Conservation (phyloP, 73 alveolate genomes). For the Breviolum minutum region DNA sequence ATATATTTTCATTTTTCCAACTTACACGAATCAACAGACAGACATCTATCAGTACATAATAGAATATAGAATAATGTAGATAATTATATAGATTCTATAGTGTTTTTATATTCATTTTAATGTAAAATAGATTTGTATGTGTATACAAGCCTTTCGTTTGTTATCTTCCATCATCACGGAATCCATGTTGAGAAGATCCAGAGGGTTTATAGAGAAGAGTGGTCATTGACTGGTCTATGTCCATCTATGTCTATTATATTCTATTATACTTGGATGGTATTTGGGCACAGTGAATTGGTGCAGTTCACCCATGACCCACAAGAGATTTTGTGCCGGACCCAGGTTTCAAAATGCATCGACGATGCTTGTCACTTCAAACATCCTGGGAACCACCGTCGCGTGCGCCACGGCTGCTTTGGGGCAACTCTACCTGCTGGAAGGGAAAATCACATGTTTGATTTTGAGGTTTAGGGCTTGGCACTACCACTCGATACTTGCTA, state of each 20-base stretch:
- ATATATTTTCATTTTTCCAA: no score
- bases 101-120: no score
- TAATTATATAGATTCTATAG: no score
- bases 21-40: no score
- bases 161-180: neutral
- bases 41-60: no score
- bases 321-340: neutral
- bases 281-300: neutral
- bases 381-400: conserved; percentile 89
- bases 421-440: neutral
- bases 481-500: no score
- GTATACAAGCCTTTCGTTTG: no score
- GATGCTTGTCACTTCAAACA: conserved; percentile 86
- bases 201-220: neutral
- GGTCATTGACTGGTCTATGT: neutral
- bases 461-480: no score
- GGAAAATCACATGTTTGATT: no score
- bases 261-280: no score
- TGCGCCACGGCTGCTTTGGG: neutral
- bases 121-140: no score
- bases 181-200: neutral
- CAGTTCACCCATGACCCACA: neutral
- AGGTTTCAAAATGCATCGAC: conserved; percentile 72
- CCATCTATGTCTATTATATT: neutral
- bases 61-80: no score